A percentile compares a stretch with the other conserved stretches of the same genome.
phyloP scores from a whole-genome alignment of 768 basidiomycete genomes.

The Paxillus involutus region DNA sequence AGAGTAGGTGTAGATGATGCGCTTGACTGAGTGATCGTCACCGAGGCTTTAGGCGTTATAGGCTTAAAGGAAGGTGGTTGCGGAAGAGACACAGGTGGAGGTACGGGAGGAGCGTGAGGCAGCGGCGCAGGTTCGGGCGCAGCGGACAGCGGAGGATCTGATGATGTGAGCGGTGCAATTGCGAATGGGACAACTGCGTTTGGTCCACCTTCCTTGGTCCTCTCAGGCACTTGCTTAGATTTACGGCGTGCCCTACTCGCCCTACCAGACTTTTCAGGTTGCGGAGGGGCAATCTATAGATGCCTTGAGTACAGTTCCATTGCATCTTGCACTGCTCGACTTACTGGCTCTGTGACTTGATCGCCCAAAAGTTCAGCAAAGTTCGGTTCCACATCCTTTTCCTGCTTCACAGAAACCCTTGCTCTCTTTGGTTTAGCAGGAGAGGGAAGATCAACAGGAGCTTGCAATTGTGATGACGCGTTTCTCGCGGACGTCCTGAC shows the following conservation, averaged over 20 bases:
- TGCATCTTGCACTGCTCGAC: slow-evolving; percentile 3
- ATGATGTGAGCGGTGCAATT: slow-evolving; percentile 11
- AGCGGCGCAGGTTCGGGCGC: slow-evolving; percentile 12
- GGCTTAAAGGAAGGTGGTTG: slow-evolving; percentile 20
- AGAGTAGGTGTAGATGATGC: slow-evolving; percentile 34
- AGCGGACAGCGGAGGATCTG: slow-evolving; percentile 14
- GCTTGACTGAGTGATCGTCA: slow-evolving; percentile 33
- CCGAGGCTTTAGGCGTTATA: slow-evolving; percentile 32
- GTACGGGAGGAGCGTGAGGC: not conserved
- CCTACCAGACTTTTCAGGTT: slow-evolving; percentile 13
- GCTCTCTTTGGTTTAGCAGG: slow-evolving; percentile 30
- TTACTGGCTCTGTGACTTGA: slow-evolving; percentile 11
- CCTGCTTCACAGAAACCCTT: slow-evolving; percentile 27
- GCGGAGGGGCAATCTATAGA: slow-evolving; percentile 11
- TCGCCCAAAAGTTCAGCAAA: slow-evolving; percentile 4
- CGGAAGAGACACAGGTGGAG: slow-evolving; percentile 3
- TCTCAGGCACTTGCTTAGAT: slow-evolving; percentile 14
- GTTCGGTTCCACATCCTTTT: slow-evolving; percentile 22
- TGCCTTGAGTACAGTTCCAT: slow-evolving; percentile 2
- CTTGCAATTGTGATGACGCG: slow-evolving; percentile 13
- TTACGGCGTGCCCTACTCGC: slow-evolving; percentile 25
- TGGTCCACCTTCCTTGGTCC: slow-evolving; percentile 14
- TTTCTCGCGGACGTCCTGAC: slow-evolving; percentile 17
- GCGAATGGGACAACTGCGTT: slow-evolving; percentile 6
- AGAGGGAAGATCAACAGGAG: slow-evolving; percentile 18